phyloP scores from a whole-genome alignment of 768 basidiomycete species.

The Kwoniella shandongensis region DNA sequence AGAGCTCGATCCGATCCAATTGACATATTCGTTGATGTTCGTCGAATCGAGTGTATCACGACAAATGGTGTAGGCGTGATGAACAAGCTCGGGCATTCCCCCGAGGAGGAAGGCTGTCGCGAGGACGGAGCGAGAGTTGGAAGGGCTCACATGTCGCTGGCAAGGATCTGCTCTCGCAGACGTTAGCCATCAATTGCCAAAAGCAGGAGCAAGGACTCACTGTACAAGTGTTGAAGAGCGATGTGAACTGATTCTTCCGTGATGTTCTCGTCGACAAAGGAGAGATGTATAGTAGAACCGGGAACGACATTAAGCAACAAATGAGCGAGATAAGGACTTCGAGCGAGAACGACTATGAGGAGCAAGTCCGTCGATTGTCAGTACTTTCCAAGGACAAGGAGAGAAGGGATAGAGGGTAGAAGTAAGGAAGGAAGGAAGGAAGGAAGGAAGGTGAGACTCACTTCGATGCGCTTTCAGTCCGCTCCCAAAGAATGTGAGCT shows the following conservation, averaged over 20 bases:
- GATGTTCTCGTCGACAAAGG: constrained; percentile 76
- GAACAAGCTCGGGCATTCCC: constrained; percentile 81
- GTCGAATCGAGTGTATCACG: constrained; percentile 72
- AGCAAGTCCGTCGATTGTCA: no score
- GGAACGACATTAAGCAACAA: constrained; percentile 76
- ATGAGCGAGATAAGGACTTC: constrained; percentile 82
- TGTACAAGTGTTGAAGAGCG: constrained; percentile 69
- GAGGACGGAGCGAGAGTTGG: constrained; percentile 80
- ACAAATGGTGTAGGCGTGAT: constrained; percentile 74
- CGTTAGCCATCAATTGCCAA: constrained; percentile 9
- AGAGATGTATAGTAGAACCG: constrained; percentile 66
- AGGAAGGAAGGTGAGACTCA: constrained; percentile 23
- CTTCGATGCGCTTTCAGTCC: constrained; percentile 43
- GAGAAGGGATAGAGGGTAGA: background rate
- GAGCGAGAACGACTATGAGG: constrained; percentile 74
- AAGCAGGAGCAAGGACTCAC: constrained; percentile 13
- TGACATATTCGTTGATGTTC: constrained; percentile 72
- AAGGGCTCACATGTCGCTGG: constrained; percentile 74
- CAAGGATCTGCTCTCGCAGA: constrained; percentile 77
- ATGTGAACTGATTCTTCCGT: constrained; percentile 57
- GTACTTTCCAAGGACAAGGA: constrained; percentile 2
- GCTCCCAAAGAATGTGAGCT: constrained; percentile 32
- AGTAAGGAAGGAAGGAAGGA: background rate
- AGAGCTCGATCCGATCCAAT: constrained; percentile 59
- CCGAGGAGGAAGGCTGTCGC: constrained; percentile 81